Evolutionary conservation across 768 basidiomycete species (phyloP).

Genomic region (Amanita muscaria): DNA sequence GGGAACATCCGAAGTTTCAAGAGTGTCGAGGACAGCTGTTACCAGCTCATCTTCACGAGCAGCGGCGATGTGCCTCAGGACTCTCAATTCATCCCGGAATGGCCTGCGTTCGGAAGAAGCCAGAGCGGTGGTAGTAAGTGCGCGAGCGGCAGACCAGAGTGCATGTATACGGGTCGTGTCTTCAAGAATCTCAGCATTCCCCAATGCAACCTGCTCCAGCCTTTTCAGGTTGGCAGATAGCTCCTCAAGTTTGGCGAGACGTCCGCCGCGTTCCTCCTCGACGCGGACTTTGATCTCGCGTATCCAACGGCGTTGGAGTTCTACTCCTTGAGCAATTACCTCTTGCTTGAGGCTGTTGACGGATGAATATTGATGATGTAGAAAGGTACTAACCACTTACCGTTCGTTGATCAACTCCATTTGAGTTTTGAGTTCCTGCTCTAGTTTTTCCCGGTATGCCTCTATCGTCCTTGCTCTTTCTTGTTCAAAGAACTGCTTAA

Average conservation of each 20-base stretch:
- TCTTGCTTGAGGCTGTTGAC: constrained; percentile 76
- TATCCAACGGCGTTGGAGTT: constrained; percentile 95
- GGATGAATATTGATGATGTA: neutral
- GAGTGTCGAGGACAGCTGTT: constrained; percentile 53
- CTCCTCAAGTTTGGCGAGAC: constrained; percentile 90
- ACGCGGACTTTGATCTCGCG: constrained; percentile 93
- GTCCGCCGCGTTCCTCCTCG: constrained; percentile 92
- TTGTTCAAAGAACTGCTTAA: constrained; percentile 71
- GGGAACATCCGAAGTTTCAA: constrained; percentile 65
- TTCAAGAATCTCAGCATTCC: constrained; percentile 85
- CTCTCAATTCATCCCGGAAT: constrained; percentile 85
- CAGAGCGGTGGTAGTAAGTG: constrained; percentile 57
- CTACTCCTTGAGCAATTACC: constrained; percentile 93
- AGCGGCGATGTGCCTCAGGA: constrained; percentile 64
- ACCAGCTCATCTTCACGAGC: constrained; percentile 66
- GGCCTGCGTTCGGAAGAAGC: constrained; percentile 62
- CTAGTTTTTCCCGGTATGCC: constrained; percentile 79
- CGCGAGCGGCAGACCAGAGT: constrained; percentile 88
- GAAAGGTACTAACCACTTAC: constrained; percentile 33
- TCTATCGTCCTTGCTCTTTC: constrained; percentile 67
- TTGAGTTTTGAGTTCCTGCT: constrained; percentile 77
- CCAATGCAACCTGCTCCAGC: constrained; percentile 83
- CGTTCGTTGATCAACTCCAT: constrained; percentile 92
- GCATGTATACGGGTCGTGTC: constrained; percentile 90
- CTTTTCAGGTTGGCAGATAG: constrained; percentile 85